Base-by-base conservation (phyloP, 192 early-diverging fungal genomes). In the Rhizophagus clarus region DNA sequence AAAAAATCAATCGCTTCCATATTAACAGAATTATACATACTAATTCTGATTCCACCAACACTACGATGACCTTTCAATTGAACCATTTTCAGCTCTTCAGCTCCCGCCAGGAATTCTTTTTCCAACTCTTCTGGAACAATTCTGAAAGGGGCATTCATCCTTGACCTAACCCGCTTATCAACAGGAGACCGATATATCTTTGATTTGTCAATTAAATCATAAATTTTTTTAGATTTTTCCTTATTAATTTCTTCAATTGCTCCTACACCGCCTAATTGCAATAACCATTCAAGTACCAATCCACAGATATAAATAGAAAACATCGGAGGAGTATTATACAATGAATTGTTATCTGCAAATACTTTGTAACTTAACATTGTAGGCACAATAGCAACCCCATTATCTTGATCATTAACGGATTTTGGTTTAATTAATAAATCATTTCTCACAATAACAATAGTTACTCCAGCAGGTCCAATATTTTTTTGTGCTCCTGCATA, bases 401-500 rank as follows among this genome's bases (percentile, higher is more conserved):
- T 61, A 67, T 83, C 14, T 64, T 78, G 14, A 80, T 66, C 31
- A 37, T 45, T 37, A 79, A 82, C 77, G 28, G 83, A 84, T 24
- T 84, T 82, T 15, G 89, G 84, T 40, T 88, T 89, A 49, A 87
- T 85, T 74, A 99, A 83, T 72, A 99, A 86, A 81, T 98, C 96
- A 40, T 97, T 92, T 56, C 96, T 93, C 67, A 99, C 87, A 72
- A 99, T 95, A 42, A 94, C 96, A 49, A 99, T 83, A 2, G 97
- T 96, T 10, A 97, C 92, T 61, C 98, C 98, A 10, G 97, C 95
- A 22, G 95, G 94, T 0, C 94, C 93, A 83, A 94, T 89, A 88
- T 99, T 99, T 87, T 99, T 99, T 87, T 99, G 98, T 20, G 97
- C 98, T 7, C 98, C 98, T 2, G 94, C 97, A 82, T 96, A 94